Evolutionary conservation across 352 stramenopile genomes (phyloP).

Genomic region (Globisporangium irregulare): DNA sequence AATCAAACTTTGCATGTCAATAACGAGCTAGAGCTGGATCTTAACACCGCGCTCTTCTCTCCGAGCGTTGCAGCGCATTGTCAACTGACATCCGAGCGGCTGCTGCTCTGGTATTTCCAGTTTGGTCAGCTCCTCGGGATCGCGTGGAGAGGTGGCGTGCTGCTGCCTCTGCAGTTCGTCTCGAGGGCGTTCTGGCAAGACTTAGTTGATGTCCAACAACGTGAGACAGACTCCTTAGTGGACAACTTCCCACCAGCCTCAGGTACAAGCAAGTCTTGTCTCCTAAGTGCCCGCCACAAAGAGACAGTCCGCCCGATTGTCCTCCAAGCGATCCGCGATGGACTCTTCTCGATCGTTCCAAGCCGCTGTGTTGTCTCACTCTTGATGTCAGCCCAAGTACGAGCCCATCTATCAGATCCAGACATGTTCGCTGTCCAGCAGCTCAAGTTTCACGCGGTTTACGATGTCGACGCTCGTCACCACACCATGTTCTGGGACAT

Average conservation of each 20-base stretch:
- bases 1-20: not conserved
- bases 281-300: not conserved
- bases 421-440: slow-evolving; percentile 23
- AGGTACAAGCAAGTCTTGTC: not conserved
- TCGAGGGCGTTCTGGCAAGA: slow-evolving; percentile 41
- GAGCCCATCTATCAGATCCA: slow-evolving; percentile 29
- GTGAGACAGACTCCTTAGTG: not conserved
- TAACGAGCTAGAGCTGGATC: slow-evolving; percentile 31
- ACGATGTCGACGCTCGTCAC: slow-evolving; percentile 18
- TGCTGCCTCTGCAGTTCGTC: slow-evolving; percentile 57
- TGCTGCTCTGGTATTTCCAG: slow-evolving; percentile 52
- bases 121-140: slow-evolving; percentile 63
- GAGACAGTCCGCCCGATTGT: slow-evolving; percentile 13
- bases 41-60: slow-evolving; percentile 48
- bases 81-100: slow-evolving; percentile 20
- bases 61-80: slow-evolving; percentile 17
- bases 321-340: slow-evolving; percentile 48
- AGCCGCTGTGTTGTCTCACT: slow-evolving; percentile 39
- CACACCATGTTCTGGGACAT: slow-evolving; percentile 54
- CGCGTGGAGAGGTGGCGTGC: slow-evolving; percentile 43
- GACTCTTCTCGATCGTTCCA: slow-evolving; percentile 51
- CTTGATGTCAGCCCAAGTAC: slow-evolving; percentile 32
- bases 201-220: slow-evolving; percentile 13
- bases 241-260: not conserved
- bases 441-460: slow-evolving; percentile 32